phyloP scores from a whole-genome alignment of 768 basidiomycete genomes.

The Thelephora aurantiotincta region DNA sequence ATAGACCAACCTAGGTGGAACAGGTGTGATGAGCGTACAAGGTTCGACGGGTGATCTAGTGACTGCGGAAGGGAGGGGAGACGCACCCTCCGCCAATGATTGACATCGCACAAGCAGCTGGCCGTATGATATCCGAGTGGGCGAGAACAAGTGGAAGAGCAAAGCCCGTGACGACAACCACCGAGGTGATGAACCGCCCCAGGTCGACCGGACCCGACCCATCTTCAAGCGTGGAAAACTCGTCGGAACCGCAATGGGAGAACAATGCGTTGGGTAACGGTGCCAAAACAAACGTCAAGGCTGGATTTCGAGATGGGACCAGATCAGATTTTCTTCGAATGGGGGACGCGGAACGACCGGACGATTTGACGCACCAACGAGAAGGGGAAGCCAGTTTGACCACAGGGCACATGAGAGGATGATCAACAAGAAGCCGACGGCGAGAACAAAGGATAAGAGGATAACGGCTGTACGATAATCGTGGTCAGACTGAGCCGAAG shows the following conservation, averaged over 20 bases:
- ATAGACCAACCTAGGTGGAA: slow-evolving; percentile 53
- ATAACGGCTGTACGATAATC: slow-evolving; percentile 60
- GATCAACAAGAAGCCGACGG: slow-evolving; percentile 93
- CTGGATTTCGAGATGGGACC: slow-evolving; percentile 25
- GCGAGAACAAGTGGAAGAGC: slow-evolving; percentile 85
- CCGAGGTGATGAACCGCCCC: slow-evolving; percentile 86
- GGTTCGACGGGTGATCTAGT: not conserved
- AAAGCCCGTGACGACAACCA: slow-evolving; percentile 86
- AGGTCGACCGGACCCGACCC: slow-evolving; percentile 67
- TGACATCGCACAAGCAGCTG: slow-evolving; percentile 85
- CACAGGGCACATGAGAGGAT: slow-evolving; percentile 95
- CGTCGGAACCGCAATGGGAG: slow-evolving; percentile 83
- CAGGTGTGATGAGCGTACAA: slow-evolving; percentile 1
- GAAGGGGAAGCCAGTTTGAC: slow-evolving; percentile 91
- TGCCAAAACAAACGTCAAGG: slow-evolving; percentile 87
- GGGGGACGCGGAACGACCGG: not conserved
- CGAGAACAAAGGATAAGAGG: slow-evolving; percentile 91
- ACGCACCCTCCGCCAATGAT: slow-evolving; percentile 84
- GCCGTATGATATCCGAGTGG: slow-evolving; percentile 78
- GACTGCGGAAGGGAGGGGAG: not conserved
- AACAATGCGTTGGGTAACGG: slow-evolving; percentile 93
- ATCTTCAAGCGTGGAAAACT: slow-evolving; percentile 68
- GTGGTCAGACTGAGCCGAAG: slow-evolving; percentile 12
- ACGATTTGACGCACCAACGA: slow-evolving; percentile 67
- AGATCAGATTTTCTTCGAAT: not conserved